Evolutionary conservation across 1,139 yeast species (phyloP), one percentile per base, ranked within the genome.

Genomic region (Arxiozyma heterogenica): DNA sequence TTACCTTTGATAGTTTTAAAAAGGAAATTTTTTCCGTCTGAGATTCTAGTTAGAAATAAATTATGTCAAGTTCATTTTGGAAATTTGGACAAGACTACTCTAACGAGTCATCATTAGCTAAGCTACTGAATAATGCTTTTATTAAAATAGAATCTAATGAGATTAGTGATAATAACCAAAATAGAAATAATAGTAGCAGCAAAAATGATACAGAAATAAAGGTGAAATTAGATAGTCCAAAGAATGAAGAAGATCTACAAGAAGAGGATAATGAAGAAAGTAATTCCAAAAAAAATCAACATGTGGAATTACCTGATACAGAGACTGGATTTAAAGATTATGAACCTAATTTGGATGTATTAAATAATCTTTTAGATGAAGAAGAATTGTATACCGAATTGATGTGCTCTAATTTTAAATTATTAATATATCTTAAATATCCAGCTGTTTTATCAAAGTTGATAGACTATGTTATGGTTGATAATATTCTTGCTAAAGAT

Each of bases 21-120:
- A 27, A 8, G 30, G 30, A 7, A 27, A 27, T 8, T 27, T 34
- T 34, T 34, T 34, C 39, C 39, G n/a, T 34, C 15, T 34, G 39
- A 34, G n/a, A 12, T 12, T 34, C 15, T 34, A 34, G 2, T 34
- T 34, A 34, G 12, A 15, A 15, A 15, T 34, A 34, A 34, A 58
- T 34, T 52, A 84, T 84, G 93, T 83, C 91, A 3, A 86, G 87
- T 41, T 80, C 93, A 47, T 91, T 90, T 71, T 91, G 98, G 98
- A 85, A 88, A 70, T 86, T 88, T 71, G 88, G 91, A 54, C 86
- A 84, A 69, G 93, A 89, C 59, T 86, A 86, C 69, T 81, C 90
- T 52, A 81, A 89, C 52, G 80, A 83, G 50, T 83, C 91, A 11
- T 80, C 86, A 56, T 82, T 91, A 55, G 82, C 88, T 59, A 82